Base-by-base conservation (phyloP, 108 stramenopile genomes). In the Stephanodiscus minutulus region DNA sequence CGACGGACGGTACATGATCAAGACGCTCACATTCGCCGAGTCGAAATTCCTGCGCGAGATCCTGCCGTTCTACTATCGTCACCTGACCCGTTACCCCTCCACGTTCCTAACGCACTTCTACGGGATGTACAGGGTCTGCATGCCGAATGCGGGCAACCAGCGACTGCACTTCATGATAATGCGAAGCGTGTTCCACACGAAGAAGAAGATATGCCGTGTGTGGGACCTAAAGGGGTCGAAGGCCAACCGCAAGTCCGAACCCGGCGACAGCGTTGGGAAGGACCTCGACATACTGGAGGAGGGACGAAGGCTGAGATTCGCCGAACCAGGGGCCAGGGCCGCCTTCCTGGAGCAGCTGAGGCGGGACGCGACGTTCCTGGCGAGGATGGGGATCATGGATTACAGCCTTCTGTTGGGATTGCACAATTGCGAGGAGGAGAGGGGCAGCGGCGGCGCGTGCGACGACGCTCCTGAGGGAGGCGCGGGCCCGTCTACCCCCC, bases 1-100 rank as follows among this genome's bases (percentile, higher is more conserved):
- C 80, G 96, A 96, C 66, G 96, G 93, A 37, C 66, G 80, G 22
- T 94, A 89, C 82, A 86, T 94, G 86, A 90, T 94, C 82, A 94
- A 91, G 65, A 91, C 91, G 25, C 86, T 90, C 48, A 89, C 90
- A n/a, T 47, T 81, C 61, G 77, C 86, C 25, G 96, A 96, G 70
- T 84, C 73, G 29, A 90, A 90, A 65, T 96, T 95, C 72, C 74
- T 96, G n/a, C 85, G 83, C n/a, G 69, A 86, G 22, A 92, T 97
- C 49, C 69, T 97, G 3, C 93, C 94, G 10, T 79, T 84, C 57
- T 97, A 97, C 74, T 97, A 91, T 67, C 76, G 82, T 57, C 87
- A 95, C 77, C 43, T 94, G 25, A 66, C 66, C 49, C 41, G 83
- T 12, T 76, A 92, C 68, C 91, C 92, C 27, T 64, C 91, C 60